Evolutionary conservation across 768 basidiomycete genomes (phyloP), one percentile per base, ranked within the genome.

Genomic region (Russula ochroleuca): DNA sequence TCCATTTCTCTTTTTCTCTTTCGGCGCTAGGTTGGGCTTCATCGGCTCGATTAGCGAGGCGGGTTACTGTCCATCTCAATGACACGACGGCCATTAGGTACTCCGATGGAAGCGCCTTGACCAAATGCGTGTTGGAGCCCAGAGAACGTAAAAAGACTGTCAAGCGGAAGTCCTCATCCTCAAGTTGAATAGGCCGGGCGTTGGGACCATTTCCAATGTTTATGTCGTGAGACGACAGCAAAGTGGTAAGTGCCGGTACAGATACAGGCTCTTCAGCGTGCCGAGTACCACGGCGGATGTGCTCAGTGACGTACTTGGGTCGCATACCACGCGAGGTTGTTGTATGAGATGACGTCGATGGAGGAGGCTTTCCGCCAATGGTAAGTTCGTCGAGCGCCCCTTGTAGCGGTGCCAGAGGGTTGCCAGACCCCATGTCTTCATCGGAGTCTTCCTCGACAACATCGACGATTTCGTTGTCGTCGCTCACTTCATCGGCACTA

Each of bases 1-100:
- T 86, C 90, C 90, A 93, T 28, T 81, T 77, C 70, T 89, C 89
- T 66, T 78, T 79, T 63, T 85, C 81, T 45, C 83, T 80, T n/a
- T 83, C 85, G 69, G 79, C 83, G 64, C 76, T 83, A 19, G 73
- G 70, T 0, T 75, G 74, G 45, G 67, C 78, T 68, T 83, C 85
- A 55, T 77, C 66, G 28, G 83, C 81, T 19, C 87, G 81, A 9
- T 66, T 64, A 60, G 84, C 78, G 49, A 88, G 73, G 0, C 74
- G 79, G 28, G 69, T 75, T 4, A 84, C 74, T 15, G 88, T 78
- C 85, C 86, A 90, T 40, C 90, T 81, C 56, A 87, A 69, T 35
- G 82, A 79, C 15, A 92, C 77, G 4, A 81, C 83, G 5, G 78
- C 75, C 40, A 82, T 69, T 19, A 87, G 73, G 61, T 76, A 73